Percentiles rank a stretch among this genome's conserved stretches.
Evolutionary conservation across 306 rosid species (phyloP).

Genomic region (Glycine latifolia): DNA sequence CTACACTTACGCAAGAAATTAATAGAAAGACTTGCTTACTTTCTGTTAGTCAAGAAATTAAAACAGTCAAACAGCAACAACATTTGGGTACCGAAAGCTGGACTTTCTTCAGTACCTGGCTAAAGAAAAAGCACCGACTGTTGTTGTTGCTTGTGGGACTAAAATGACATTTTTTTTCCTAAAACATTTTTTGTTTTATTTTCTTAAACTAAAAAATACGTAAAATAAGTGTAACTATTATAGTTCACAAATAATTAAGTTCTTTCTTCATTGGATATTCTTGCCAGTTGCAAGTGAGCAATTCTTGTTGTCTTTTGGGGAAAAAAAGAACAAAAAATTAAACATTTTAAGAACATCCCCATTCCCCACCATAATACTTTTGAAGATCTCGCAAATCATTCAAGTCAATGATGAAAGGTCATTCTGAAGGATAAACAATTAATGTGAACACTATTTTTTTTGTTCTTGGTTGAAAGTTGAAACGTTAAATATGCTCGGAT

Average conservation of each 20-base stretch:
- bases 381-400: background rate
- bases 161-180: too few species aligned
- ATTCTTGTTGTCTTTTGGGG: background rate
- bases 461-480: background rate
- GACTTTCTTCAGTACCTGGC: constrained; percentile 32
- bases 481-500: background rate
- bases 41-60: background rate
- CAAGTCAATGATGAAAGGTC: background rate
- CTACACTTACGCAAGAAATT: constrained; percentile 14
- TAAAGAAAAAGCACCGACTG: background rate
- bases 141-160: background rate
- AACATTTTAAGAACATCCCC: background rate
- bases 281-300: background rate
- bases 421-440: background rate
- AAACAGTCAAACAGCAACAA: background rate
- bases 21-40: background rate
- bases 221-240: background rate
- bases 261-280: background rate
- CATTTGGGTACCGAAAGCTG: constrained; percentile 42
- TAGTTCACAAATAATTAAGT: background rate
- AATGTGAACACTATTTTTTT: background rate
- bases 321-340: background rate
- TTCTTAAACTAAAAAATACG: background rate
- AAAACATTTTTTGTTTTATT: too few species aligned
- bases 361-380: background rate